Conservation (phyloP, 225 moss, liverwort and hornwort genomes). For the Anthoceros angustus region DNA sequence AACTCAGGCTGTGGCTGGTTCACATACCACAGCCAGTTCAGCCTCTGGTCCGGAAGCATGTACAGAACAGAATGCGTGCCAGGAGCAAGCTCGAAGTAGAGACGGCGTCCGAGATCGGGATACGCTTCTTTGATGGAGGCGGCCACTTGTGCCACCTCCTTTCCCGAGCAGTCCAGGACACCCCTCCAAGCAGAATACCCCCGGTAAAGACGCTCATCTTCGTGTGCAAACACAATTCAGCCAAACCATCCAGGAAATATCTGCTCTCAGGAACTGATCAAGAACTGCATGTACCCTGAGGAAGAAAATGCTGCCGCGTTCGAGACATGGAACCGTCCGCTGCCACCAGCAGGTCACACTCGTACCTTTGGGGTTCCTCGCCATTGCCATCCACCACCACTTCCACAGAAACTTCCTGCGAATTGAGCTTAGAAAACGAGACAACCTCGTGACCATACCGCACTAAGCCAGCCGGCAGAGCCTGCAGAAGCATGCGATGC, state of each 20-base stretch:
- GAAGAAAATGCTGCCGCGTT: conserved; percentile 45
- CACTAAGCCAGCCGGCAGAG: conserved; percentile 59
- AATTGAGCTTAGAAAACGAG: conserved; percentile 14
- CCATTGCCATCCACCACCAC: conserved; percentile 17
- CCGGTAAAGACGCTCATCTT: conserved; percentile 24
- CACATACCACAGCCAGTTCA: conserved; percentile 93
- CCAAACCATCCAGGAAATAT: neutral
- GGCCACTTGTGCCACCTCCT: conserved; percentile 22
- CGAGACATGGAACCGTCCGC: conserved; percentile 77
- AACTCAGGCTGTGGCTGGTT: conserved; percentile 54
- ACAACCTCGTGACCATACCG: conserved; percentile 58
- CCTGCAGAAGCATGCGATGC: conserved; percentile 42
- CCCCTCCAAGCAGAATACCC: conserved; percentile 96
- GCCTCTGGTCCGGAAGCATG: conserved; percentile 37
- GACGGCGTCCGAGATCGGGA: conserved; percentile 43
- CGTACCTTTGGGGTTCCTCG: conserved; percentile 22
- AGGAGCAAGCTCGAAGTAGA: conserved; percentile 57
- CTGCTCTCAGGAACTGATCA: conserved; percentile 4
- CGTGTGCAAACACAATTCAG: conserved; percentile 1
- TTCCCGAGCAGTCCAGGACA: conserved; percentile 34
- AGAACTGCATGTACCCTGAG: conserved; percentile 46
- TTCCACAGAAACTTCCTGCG: conserved; percentile 2
- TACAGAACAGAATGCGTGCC: conserved; percentile 62
- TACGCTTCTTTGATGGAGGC: conserved; percentile 19
- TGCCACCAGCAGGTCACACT: conserved; percentile 67